phyloP scores from a whole-genome alignment of 2,329 filamentous ascomycete genomes.

The Chaetomium olivaceum region DNA sequence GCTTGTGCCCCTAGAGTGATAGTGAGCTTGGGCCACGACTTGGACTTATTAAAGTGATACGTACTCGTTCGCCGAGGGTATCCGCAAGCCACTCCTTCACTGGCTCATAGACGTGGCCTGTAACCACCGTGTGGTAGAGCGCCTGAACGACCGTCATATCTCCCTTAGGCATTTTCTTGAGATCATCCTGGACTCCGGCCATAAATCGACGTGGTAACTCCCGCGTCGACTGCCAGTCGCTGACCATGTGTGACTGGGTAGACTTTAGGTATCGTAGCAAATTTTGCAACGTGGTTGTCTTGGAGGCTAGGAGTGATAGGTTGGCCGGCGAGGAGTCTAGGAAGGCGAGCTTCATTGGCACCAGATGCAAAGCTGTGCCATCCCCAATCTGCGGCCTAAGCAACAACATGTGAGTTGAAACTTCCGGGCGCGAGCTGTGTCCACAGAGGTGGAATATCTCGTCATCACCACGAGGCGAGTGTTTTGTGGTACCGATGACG shows the following conservation, averaged over 20 bases:
- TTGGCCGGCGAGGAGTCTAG: conserved; percentile 76
- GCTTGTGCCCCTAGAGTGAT: conserved; percentile 71
- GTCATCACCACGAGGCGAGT: conserved; percentile 42
- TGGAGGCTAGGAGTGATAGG: conserved; percentile 79
- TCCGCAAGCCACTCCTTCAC: conserved; percentile 89
- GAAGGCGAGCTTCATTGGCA: conserved; percentile 82
- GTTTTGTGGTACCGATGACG: conserved; percentile 67
- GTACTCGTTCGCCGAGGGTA: conserved; percentile 74
- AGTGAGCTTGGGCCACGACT: conserved; percentile 4
- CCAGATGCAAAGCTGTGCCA: conserved; percentile 54
- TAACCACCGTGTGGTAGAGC: conserved; percentile 80
- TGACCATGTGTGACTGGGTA: conserved; percentile 73
- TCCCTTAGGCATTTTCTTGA: conserved; percentile 63
- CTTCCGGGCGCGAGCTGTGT: conserved; percentile 71
- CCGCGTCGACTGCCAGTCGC: conserved; percentile 80
- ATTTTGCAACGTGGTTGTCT: conserved; percentile 84
- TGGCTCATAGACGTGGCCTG: conserved; percentile 73
- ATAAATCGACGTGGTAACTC: conserved; percentile 80
- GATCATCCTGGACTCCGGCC: conserved; percentile 71
- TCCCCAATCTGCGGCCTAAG: conserved; percentile 45
- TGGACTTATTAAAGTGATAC: conserved; percentile 29
- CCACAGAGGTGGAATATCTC: conserved; percentile 46
- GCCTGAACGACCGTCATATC: conserved; percentile 67
- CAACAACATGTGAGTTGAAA: conserved; percentile 75
- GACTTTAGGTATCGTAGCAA: conserved; percentile 82